Evolutionary conservation across 192 early-diverging fungal species (phyloP).

Genomic region (Backusella tarrabulga): DNA sequence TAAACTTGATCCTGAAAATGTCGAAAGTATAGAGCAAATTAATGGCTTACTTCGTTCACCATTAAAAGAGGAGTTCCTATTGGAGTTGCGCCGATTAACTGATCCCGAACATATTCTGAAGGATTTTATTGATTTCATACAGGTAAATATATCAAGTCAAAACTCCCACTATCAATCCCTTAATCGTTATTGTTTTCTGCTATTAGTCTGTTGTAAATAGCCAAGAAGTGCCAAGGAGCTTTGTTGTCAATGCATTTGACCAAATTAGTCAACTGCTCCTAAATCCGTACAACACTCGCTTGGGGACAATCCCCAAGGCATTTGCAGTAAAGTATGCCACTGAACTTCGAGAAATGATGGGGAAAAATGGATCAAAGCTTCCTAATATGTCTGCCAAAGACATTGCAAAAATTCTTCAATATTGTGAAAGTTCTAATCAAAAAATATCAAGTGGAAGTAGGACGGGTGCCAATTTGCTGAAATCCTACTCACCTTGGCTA

Average conservation of each 20-base stretch:
- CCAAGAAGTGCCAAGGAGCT: constrained; percentile 22
- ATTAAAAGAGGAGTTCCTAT: constrained; percentile 54
- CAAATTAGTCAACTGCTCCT: constrained; percentile 55
- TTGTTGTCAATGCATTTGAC: constrained; percentile 36
- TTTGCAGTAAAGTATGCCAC: constrained; percentile 45
- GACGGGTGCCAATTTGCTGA: constrained; percentile 43
- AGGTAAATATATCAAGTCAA: neutral
- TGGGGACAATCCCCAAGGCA: constrained; percentile 36
- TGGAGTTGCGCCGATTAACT: constrained; percentile 63
- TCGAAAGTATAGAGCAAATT: constrained; percentile 31
- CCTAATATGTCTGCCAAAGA: constrained; percentile 40
- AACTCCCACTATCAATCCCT: neutral
- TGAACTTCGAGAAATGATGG: constrained; percentile 39
- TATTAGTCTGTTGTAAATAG: constrained; percentile 7
- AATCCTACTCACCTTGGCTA: constrained; percentile 70
- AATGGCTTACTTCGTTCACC: constrained; percentile 42
- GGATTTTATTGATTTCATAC: constrained; percentile 59
- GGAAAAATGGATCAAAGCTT: constrained; percentile 50
- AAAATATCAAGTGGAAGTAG: constrained; percentile 20
- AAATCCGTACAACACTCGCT: constrained; percentile 31
- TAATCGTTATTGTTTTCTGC: neutral
- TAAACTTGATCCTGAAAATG: constrained; percentile 33
- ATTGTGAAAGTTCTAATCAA: constrained; percentile 42
- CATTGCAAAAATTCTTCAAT: constrained; percentile 44
- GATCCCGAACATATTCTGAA: constrained; percentile 69